Conservation (phyloP, 1,139 yeast species). For the Geotrichum fermentans region DNA sequence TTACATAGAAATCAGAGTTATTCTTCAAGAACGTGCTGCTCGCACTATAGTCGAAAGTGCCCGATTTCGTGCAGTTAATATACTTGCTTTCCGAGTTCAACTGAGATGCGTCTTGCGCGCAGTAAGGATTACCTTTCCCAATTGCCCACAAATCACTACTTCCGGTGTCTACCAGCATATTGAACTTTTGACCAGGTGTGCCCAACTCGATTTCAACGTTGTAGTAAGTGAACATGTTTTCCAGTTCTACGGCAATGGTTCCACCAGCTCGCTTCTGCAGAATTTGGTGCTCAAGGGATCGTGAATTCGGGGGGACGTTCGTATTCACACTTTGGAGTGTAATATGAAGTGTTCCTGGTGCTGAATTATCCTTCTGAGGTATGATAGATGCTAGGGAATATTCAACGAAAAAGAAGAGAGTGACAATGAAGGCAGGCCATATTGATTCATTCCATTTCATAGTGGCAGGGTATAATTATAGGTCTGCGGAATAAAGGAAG, state of each 20-base stretch:
- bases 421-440: too few species aligned
- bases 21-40: conserved; percentile 18
- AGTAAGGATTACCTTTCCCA: conserved; percentile 35
- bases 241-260: conserved; percentile 18
- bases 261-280: conserved; percentile 2
- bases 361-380: background rate
- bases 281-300: background rate
- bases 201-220: conserved; percentile 49
- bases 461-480: too few species aligned
- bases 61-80: conserved; percentile 18
- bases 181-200: conserved; percentile 48
- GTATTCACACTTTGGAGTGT: background rate
- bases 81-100: conserved; percentile 33
- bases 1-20: conserved; percentile 27
- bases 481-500: too few species aligned
- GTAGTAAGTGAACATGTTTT: conserved; percentile 37
- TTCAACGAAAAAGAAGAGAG: background rate
- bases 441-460: too few species aligned
- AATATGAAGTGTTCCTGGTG: background rate
- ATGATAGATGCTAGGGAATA: background rate
- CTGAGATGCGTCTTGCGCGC: conserved; percentile 22
- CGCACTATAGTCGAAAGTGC: conserved; percentile 11
- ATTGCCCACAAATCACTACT: conserved; percentile 65
- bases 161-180: conserved; percentile 61
- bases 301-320: background rate